Evolutionary conservation across 2,329 filamentous ascomycete genomes (phyloP).

Genomic region (Beauveria scarabaeidicola): DNA sequence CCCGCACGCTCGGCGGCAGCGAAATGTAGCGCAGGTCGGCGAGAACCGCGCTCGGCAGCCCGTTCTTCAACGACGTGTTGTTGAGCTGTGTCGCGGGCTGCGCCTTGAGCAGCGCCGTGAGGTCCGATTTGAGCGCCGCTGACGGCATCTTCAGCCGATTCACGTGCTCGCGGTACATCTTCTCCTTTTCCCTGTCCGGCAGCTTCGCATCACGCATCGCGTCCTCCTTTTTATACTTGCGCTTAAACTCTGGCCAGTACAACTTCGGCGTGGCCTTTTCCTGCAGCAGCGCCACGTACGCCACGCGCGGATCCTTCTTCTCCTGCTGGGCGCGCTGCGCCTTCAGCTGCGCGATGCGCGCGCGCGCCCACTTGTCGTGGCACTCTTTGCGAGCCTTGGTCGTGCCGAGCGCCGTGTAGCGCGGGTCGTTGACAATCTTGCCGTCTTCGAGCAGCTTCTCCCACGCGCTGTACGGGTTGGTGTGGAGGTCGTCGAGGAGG

Average conservation of each 20-base stretch:
- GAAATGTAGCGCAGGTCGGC: conserved; percentile 63
- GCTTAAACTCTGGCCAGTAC: conserved; percentile 94
- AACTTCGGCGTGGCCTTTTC: conserved; percentile 80
- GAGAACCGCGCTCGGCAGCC: conserved; percentile 54
- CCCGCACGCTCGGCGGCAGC: conserved; percentile 50
- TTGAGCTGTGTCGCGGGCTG: conserved; percentile 53
- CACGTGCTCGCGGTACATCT: conserved; percentile 68
- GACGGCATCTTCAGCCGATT: conserved; percentile 57
- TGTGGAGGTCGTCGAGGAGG: conserved; percentile 69
- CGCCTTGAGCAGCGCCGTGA: conserved; percentile 55
- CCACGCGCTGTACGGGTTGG: conserved; percentile 87
- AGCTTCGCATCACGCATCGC: conserved; percentile 69
- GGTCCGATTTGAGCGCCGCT: conserved; percentile 59
- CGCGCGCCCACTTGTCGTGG: conserved; percentile 76
- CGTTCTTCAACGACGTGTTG: conserved; percentile 44
- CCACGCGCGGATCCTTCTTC: conserved; percentile 74
- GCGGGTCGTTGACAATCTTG: conserved; percentile 71
- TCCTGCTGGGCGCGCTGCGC: conserved; percentile 66
- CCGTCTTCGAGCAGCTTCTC: conserved; percentile 81
- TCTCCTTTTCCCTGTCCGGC: conserved; percentile 70
- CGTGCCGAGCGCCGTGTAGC: conserved; percentile 75
- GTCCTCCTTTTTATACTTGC: conserved; percentile 76
- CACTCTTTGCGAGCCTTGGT: conserved; percentile 75
- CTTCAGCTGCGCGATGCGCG: conserved; percentile 64
- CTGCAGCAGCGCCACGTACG: conserved; percentile 74